phyloP scores from a whole-genome alignment of 2,329 filamentous ascomycete species.

The Cercospora zeae-maydis region DNA sequence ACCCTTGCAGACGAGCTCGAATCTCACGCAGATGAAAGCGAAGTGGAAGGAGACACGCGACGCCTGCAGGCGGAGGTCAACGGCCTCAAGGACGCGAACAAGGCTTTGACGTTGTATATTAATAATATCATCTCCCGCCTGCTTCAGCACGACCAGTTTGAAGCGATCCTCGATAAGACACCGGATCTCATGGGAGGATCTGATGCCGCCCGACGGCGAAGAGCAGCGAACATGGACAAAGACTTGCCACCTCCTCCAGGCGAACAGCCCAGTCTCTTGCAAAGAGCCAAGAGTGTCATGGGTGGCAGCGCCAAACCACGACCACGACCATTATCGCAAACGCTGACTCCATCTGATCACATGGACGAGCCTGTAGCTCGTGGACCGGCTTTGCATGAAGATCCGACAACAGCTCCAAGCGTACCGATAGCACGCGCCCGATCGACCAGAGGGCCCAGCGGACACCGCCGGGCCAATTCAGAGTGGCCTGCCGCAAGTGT shows the following conservation, averaged over 20 bases:
- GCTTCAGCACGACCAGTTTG: constrained; percentile 89
- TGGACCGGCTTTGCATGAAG: constrained; percentile 38
- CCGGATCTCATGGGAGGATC: constrained; percentile 56
- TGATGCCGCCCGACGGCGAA: constrained; percentile 20
- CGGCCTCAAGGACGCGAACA: constrained; percentile 86
- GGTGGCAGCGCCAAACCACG: constrained; percentile 35
- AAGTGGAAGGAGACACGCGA: constrained; percentile 60
- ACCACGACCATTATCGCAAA: constrained; percentile 36
- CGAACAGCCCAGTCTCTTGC: constrained; percentile 51
- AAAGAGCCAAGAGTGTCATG: constrained; percentile 59
- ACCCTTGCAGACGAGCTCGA: constrained; percentile 87
- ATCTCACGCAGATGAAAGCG: constrained; percentile 52
- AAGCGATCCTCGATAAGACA: constrained; percentile 84
- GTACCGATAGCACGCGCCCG: constrained; percentile 64
- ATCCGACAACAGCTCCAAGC: constrained; percentile 71
- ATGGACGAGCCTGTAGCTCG: neutral
- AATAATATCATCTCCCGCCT: constrained; percentile 98
- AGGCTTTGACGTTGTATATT: constrained; percentile 94
- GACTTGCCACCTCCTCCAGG: constrained; percentile 76
- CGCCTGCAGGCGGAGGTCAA: constrained; percentile 73
- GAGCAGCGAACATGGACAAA: constrained; percentile 61
- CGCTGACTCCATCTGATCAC: constrained; percentile 11
- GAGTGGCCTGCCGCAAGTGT: constrained; percentile 57
- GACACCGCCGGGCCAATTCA: constrained; percentile 45
- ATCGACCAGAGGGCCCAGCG: constrained; percentile 39